Percentiles rank a stretch among this genome's conserved stretches.
phyloP scores from a whole-genome alignment of 768 basidiomycete genomes.

The Macrolepiota dolichaula region DNA sequence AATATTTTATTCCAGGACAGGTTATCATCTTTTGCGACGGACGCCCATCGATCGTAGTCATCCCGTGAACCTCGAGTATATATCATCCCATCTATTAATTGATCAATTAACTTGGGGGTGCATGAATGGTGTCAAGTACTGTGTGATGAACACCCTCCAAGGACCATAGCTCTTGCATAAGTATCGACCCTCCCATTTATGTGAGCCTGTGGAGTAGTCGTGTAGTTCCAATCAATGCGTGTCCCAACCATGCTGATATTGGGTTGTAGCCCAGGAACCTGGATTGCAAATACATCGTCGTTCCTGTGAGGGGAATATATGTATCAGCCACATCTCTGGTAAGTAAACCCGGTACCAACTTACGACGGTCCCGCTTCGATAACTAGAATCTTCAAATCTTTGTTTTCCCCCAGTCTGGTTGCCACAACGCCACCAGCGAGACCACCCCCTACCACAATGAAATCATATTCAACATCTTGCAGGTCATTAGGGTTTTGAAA shows the following conservation, averaged over 20 bases:
- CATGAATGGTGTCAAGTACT: not conserved
- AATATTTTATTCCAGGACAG: not conserved
- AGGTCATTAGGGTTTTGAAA: too few relatives aligned
- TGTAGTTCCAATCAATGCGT: not conserved
- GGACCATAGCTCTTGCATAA: not conserved
- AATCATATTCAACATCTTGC: conserved; percentile 9
- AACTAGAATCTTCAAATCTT: conserved; percentile 11
- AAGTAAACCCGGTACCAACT: not conserved
- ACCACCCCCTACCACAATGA: conserved; percentile 13
- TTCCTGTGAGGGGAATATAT: not conserved
- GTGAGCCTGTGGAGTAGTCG: not conserved
- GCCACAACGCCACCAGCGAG: conserved; percentile 11
- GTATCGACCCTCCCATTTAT: not conserved
- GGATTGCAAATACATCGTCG: not conserved
- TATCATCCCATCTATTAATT: not conserved
- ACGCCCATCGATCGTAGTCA: not conserved
- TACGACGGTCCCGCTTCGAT: conserved; percentile 14
- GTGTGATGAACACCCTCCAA: not conserved
- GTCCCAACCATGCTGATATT: not conserved
- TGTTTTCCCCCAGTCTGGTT: conserved; percentile 4
- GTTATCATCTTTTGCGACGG: not conserved
- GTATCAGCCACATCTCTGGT: not conserved
- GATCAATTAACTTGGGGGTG: not conserved
- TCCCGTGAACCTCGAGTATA: not conserved
- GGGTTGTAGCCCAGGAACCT: not conserved